These are phyloP conservation scores for Agrostemma githago DNA, from an alignment of 148 eudicot genomes.

Conservation along the genomic window DNA sequence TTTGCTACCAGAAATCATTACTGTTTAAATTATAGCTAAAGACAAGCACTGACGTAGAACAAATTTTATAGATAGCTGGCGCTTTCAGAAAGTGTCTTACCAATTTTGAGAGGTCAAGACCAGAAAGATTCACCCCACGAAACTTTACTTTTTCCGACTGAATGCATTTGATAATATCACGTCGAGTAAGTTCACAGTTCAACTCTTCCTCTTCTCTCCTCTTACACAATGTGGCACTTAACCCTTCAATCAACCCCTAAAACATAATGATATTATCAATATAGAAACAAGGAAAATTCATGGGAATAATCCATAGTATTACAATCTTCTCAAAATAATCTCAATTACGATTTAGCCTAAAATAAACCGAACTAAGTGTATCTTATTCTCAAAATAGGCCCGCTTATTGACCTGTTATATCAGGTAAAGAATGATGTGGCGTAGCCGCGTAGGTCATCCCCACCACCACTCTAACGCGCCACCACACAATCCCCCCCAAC, in stretches of 20 bases:
- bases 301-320: no score
- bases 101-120: conserved; percentile 94
- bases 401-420: no score
- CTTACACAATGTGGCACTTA: conserved; percentile 49
- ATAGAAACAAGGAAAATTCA: background rate
- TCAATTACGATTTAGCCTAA: no score
- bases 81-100: conserved; percentile 34
- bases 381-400: no score
- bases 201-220: conserved; percentile 63
- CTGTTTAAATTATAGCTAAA: background rate
- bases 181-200: conserved; percentile 71
- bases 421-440: no score
- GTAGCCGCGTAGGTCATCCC: no score
- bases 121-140: conserved; percentile 88
- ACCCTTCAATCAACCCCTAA: conserved; percentile 69
- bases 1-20: background rate
- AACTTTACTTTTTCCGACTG: conserved; percentile 82
- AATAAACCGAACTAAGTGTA: no score
- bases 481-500: no score
- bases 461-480: no score
- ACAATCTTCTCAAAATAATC: no score
- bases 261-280: conserved; percentile 1
- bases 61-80: background rate
- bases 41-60: background rate
- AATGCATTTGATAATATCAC: conserved; percentile 83